phyloP scores from a whole-genome alignment of 192 early-diverging fungal species.

The Coemansia sp. region DNA sequence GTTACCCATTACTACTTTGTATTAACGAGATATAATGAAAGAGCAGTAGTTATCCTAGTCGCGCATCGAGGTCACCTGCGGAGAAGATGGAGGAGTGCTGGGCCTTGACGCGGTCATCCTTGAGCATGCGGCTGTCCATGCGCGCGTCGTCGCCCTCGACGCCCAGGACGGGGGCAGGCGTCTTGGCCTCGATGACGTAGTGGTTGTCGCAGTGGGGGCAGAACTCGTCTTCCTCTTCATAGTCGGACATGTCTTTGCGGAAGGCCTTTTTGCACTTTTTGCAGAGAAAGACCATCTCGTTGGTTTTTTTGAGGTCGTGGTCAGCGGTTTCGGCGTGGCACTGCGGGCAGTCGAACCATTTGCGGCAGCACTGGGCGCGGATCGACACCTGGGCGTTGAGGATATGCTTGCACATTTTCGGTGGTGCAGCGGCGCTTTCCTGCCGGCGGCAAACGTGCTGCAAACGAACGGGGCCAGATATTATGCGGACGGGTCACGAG shows the following conservation, averaged over 20 bases:
- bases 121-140: constrained; percentile 63
- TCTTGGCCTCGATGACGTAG: constrained; percentile 90
- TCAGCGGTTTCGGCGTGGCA: constrained; percentile 82
- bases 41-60: constrained; percentile 36
- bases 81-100: constrained; percentile 29
- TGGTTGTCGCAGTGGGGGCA: constrained; percentile 99
- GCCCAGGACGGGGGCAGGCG: constrained; percentile 76
- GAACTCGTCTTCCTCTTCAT: constrained; percentile 93
- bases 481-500: background rate
- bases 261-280: constrained; percentile 99
- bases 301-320: constrained; percentile 74
- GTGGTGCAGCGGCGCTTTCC: background rate
- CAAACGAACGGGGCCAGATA: too few relatives aligned
- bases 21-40: too few relatives aligned
- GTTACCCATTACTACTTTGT: too few relatives aligned
- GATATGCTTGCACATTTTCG: constrained; percentile 94
- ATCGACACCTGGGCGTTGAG: constrained; percentile 96
- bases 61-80: constrained; percentile 28
- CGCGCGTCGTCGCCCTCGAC: constrained; percentile 94
- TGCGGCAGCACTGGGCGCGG: constrained; percentile 88
- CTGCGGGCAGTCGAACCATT: constrained; percentile 96
- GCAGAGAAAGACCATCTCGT: constrained; percentile 94
- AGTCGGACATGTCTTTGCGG: constrained; percentile 83
- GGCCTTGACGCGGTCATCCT: constrained; percentile 54
- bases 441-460: too few relatives aligned